Evolutionary conservation across 371 early-diverging fungal genomes (phyloP).

Genomic region (Paraphysoderma sedebokerense): DNA sequence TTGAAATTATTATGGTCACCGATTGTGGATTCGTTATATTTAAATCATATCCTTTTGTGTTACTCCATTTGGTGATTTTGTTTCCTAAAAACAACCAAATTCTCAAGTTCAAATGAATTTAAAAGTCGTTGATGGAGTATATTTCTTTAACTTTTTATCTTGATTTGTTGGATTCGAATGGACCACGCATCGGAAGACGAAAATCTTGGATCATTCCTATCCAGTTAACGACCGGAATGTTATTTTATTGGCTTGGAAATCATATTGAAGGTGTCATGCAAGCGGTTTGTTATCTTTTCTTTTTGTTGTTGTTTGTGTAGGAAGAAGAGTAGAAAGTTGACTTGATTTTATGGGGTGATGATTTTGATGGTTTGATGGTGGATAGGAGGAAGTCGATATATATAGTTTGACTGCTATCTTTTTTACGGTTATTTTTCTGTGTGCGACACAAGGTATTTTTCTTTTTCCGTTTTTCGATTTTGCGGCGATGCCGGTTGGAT

Average conservation of each 20-base stretch:
- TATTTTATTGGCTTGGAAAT: constrained; percentile 58
- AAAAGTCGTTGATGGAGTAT: no score
- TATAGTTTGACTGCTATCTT: constrained; percentile 48
- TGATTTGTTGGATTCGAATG: no score
- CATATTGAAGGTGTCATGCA: constrained; percentile 56
- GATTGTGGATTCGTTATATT: constrained; percentile 78
- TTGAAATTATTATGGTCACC: constrained; percentile 90
- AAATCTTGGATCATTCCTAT: constrained; percentile 98
- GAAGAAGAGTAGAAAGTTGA: no score
- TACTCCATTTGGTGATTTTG: no score
- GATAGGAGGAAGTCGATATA: constrained; percentile 37
- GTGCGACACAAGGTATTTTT: constrained; percentile 68
- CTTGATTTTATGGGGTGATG: background rate
- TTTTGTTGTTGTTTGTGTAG: no score
- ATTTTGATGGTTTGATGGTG: background rate
- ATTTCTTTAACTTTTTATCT: no score
- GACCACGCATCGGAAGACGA: constrained; percentile 79
- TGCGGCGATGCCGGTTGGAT: background rate
- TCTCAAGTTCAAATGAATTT: no score
- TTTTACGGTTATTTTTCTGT: constrained; percentile 65
- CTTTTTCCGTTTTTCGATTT: background rate
- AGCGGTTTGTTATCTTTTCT: constrained; percentile 10
- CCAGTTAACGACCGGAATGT: constrained; percentile 54
- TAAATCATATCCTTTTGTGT: no score
- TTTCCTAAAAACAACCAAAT: no score